These are phyloP conservation scores for Cystofilobasidium capitatum DNA, from an alignment of 768 basidiomycete species.

Conservation along the genomic window DNA sequence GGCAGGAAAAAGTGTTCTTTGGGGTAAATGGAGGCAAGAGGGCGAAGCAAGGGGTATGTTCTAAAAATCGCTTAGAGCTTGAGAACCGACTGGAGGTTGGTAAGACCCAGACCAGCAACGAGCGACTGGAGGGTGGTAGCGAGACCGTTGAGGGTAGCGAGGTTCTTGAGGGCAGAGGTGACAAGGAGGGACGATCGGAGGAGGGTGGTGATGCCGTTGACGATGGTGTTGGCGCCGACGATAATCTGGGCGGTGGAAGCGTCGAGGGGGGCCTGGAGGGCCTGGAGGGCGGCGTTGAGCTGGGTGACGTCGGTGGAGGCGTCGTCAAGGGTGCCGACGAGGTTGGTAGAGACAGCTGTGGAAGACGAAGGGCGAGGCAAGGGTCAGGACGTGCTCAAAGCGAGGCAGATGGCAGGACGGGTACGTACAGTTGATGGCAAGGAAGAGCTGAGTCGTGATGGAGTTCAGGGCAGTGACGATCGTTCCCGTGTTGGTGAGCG, in stretches of 20 bases:
- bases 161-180: neutral
- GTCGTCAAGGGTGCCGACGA: neutral
- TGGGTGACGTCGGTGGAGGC: neutral
- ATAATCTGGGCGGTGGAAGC: neutral
- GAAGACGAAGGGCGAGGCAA: neutral
- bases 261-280: constrained; percentile 1
- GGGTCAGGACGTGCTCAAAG: neutral
- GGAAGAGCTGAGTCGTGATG: neutral
- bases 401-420: neutral
- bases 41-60: neutral
- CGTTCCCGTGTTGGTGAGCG: neutral
- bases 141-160: neutral
- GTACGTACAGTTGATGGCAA: neutral
- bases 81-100: neutral
- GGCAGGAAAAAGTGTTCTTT: neutral
- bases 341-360: neutral
- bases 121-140: neutral
- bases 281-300: constrained; percentile 1
- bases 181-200: neutral
- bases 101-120: neutral
- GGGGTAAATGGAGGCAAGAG: neutral
- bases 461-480: neutral
- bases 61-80: neutral
- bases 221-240: neutral
- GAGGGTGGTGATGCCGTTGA: neutral